Base-by-base conservation (phyloP, 2,329 filamentous ascomycete species). In the Fusarium caatingaense region DNA sequence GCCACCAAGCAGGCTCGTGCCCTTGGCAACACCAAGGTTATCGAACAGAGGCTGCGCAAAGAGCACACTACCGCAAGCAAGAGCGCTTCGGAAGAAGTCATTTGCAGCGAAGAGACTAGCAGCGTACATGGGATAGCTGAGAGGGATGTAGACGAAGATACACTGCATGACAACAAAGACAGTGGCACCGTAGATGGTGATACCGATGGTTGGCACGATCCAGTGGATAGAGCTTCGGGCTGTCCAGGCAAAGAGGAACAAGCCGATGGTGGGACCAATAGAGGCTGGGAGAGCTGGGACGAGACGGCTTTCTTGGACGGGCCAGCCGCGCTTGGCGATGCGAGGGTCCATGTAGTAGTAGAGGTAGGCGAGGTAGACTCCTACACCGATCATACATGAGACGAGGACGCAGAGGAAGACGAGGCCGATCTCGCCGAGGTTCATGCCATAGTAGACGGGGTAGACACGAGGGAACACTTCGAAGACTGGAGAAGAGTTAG, bases 401-500 rank as follows among this genome's bases (percentile, higher is more conserved):
- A 90, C 83, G 27, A 89, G 79, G 72, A 91, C 83, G 68, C 85
- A 87, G 50, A 88, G 80, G 80, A 91, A 91, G 46, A 89, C 84
- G 12, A 91, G 83, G 30, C 88, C 88, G 66, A 87, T 79, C 68
- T 88, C 76, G 32, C 88, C 88, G 4, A 86, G 78, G 62, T 82
- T 85, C 84, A 92, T 90, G 74, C 80, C 77, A 78, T 92, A 91
- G 72, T 85, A 80, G 41, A 82, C 82, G 4, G 84, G 83, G 76
- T 89, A 92, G 58, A 91, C 88, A 16, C 90, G 80, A 6, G 89
- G 88, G 77, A 91, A 91, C n/a, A 86, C 86, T 72, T 91, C 89
- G 74, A 91, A 91, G 77, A 82, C 78, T 80, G 27, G 47, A 48
- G 18, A 16, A 18, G 16, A 57, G 66, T 74, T 64, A 74, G 55